These are phyloP conservation scores for Fusarium odoratissimum DNA, from an alignment of 2,329 filamentous ascomycete genomes.

Conservation along the genomic window DNA sequence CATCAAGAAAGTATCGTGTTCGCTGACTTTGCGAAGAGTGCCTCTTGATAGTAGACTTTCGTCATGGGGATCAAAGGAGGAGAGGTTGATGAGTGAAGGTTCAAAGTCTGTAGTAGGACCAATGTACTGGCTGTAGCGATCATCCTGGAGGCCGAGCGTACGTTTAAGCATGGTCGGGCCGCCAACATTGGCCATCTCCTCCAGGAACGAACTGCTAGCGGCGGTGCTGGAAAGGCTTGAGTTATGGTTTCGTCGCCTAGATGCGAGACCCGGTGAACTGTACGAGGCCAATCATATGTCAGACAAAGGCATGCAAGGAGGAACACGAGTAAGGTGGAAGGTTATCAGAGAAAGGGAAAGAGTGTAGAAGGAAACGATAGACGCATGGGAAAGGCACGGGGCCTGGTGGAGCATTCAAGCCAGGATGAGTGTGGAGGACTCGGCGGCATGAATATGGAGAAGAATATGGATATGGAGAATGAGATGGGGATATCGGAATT, in stretches of 20 bases:
- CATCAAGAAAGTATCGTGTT: slow-evolving; percentile 83
- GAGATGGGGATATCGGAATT: slow-evolving; percentile 24
- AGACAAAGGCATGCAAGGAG: slow-evolving; percentile 50
- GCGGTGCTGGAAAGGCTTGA: slow-evolving; percentile 71
- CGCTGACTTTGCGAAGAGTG: slow-evolving; percentile 79
- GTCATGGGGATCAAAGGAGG: slow-evolving; percentile 82
- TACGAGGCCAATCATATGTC: slow-evolving; percentile 61
- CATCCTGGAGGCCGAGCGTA: slow-evolving; percentile 79
- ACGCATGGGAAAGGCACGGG: slow-evolving; percentile 35
- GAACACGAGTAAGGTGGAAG: slow-evolving; percentile 36
- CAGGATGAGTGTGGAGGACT: slow-evolving; percentile 34
- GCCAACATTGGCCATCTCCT: slow-evolving; percentile 78
- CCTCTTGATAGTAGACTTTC: slow-evolving; percentile 79
- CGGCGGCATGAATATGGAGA: slow-evolving; percentile 25
- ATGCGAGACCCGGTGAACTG: slow-evolving; percentile 67
- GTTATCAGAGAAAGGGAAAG: slow-evolving; percentile 33
- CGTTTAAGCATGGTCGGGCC: slow-evolving; percentile 74
- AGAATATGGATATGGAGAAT: slow-evolving; percentile 21
- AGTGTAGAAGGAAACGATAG: slow-evolving; percentile 35
- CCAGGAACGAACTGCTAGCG: slow-evolving; percentile 71
- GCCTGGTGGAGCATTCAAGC: slow-evolving; percentile 30
- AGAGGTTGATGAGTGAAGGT: slow-evolving; percentile 83
- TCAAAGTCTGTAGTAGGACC: slow-evolving; percentile 87
- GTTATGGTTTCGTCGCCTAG: slow-evolving; percentile 63
- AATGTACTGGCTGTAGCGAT: slow-evolving; percentile 85